Base-by-base conservation (phyloP, 257 asterid species). In the Salvia rosmarinus region DNA sequence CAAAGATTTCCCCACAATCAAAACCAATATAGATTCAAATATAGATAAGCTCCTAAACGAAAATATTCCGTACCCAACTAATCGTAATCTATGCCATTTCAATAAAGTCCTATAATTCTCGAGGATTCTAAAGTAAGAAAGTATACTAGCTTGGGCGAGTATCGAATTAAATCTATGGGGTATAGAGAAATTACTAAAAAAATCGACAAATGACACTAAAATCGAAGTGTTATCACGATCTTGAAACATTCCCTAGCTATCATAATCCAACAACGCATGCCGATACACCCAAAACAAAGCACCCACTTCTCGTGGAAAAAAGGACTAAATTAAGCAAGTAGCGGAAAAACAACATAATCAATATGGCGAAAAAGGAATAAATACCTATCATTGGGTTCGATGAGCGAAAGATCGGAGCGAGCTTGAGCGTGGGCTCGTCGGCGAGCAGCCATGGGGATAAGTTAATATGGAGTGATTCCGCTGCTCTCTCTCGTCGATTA, bases 331-430 rank as follows among this genome's bases (percentile, higher is more conserved):
- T 59, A 34, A 55, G 23, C 37, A 23, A 59, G 25, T 39, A 11
- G 12, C 23, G 16, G 11, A 34, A 55, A 39, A 44, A 14, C 46
- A 62, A 11, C 43, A 65, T 25, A 59, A 17, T 20, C 3, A 39
- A 28, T 6, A 8, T 35, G 23, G 54, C 51, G 23, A 39, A 23
- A 64, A n/a, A 64, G 61, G 3, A 25, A 44, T n/a, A 64, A 47
- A 59, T 64, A 94, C 96, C 92, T 91, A 52, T 95, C 96, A 78
- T 97, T 87, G 71, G 95, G 89, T 71, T 88, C 88, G 77, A 95
- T 49, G 87, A 95, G 91, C 21, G 90, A 82, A 40, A 95, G 63
- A 83, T 91, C 99, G 39, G 96, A 78, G 99, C 98, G 77, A 95
- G 98, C 82, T 76, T 88, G 82, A 95, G 91, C 23, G 95, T 88